A percentile compares a stretch with the other conserved stretches of the same genome.
Evolutionary conservation across 441 rosid genomes (phyloP).

Genomic region (Pelargonium australe): DNA sequence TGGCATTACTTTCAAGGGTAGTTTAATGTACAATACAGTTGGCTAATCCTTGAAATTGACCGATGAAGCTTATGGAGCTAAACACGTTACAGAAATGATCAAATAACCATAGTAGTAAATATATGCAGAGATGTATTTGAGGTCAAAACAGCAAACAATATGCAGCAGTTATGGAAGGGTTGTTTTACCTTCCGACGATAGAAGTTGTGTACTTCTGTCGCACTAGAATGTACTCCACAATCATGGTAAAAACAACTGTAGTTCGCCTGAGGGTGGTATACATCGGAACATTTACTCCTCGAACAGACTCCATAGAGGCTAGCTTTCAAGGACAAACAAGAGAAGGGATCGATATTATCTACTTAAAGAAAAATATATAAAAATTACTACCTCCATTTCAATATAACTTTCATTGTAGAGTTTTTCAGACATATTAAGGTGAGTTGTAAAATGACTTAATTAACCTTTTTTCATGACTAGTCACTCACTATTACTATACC

Average conservation of each 20-base stretch:
- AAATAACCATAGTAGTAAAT: background rate
- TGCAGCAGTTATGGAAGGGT: slow-evolving; percentile 13
- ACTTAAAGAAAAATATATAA: background rate
- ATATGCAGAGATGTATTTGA: background rate
- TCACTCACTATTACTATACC: too few relatives aligned
- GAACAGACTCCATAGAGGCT: slow-evolving; percentile 85
- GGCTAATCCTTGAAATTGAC: background rate
- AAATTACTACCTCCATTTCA: background rate
- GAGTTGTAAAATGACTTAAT: too few relatives aligned
- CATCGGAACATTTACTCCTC: slow-evolving; percentile 99
- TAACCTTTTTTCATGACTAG: too few relatives aligned
- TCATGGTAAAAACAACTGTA: slow-evolving; percentile 86
- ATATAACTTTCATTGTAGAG: background rate
- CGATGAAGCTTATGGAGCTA: background rate
- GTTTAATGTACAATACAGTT: background rate
- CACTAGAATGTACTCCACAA: slow-evolving; percentile 69
- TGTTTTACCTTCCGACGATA: slow-evolving; percentile 65
- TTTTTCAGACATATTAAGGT: background rate
- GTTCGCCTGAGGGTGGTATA: slow-evolving; percentile 93
- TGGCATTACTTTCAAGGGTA: too few relatives aligned
- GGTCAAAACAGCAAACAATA: background rate
- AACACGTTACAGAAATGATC: background rate
- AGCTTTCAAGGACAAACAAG: slow-evolving; percentile 52
- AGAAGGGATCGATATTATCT: slow-evolving; percentile 20
- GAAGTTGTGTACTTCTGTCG: slow-evolving; percentile 67